These are phyloP conservation scores for Yueomyces sp. DNA, from an alignment of 805 yeast genomes.

Conservation along the genomic window DNA sequence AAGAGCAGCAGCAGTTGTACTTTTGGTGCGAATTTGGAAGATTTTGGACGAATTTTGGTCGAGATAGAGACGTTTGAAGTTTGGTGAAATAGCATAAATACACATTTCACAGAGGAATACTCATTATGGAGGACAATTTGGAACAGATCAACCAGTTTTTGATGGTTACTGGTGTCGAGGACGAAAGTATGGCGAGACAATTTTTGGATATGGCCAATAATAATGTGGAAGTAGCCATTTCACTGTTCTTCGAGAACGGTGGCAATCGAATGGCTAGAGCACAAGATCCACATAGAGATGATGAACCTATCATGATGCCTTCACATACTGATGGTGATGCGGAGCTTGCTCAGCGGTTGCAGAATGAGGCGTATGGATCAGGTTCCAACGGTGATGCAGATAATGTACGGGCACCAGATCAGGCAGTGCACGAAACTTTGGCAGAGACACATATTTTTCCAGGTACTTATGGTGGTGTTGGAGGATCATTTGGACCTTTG, in stretches of 20 bases:
- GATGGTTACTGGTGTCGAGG: constrained; percentile 69
- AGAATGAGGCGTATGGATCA: constrained; percentile 44
- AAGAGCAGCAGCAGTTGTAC: no score
- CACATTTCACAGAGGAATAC: no score
- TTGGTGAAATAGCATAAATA: no score
- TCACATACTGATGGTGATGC: constrained; percentile 28
- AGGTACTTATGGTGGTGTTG: constrained; percentile 26
- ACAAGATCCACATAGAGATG: constrained; percentile 1
- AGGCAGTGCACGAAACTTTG: constrained; percentile 54
- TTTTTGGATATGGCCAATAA: constrained; percentile 69
- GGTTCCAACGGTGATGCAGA: constrained; percentile 20
- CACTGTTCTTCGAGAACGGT: constrained; percentile 65
- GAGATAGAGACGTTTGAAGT: no score
- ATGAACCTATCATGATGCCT: constrained; percentile 1
- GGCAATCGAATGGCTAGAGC: constrained; percentile 13
- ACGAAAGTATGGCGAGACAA: constrained; percentile 53
- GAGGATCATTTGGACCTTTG: constrained; percentile 22
- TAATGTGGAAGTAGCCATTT: constrained; percentile 72
- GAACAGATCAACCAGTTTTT: constrained; percentile 58
- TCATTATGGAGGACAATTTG: no score
- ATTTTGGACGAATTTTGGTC: no score
- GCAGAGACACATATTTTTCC: constrained; percentile 29
- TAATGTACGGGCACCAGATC: constrained; percentile 65
- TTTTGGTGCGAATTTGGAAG: no score
- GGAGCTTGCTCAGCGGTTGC: constrained; percentile 47